phyloP scores from a whole-genome alignment of 805 yeast genomes.

The Pichia membranifaciens region DNA sequence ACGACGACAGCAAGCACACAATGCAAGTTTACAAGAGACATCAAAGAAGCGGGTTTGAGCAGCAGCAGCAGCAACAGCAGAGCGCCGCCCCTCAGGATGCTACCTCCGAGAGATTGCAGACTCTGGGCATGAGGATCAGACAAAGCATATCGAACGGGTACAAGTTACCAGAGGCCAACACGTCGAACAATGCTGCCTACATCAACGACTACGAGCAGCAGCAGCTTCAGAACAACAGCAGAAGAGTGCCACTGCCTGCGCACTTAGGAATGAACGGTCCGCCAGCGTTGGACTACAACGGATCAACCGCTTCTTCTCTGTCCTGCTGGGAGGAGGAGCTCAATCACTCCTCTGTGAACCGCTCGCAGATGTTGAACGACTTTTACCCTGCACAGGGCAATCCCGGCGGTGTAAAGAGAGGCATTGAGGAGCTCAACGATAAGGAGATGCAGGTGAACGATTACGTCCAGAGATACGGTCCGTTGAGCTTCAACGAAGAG shows the following conservation, averaged over 20 bases:
- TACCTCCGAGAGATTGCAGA: slow-evolving; percentile 38
- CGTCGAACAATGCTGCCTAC: slow-evolving; percentile 2
- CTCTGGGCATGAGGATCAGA: slow-evolving; percentile 68
- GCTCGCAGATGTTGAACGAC: background rate
- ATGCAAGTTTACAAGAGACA: slow-evolving; percentile 10
- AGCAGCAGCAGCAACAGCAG: background rate
- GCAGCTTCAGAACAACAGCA: slow-evolving; percentile 6
- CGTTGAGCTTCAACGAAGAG: slow-evolving; percentile 42
- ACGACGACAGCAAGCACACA: background rate
- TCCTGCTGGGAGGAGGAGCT: slow-evolving; percentile 38
- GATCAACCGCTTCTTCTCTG: slow-evolving; percentile 42
- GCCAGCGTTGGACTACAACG: slow-evolving; percentile 38
- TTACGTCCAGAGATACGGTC: slow-evolving; percentile 37
- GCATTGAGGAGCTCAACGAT: background rate
- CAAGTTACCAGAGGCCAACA: slow-evolving; percentile 14
- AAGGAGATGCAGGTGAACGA: slow-evolving; percentile 17
- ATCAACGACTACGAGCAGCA: slow-evolving; percentile 13
- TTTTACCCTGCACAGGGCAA: background rate
- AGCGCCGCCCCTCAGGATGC: slow-evolving; percentile 15
- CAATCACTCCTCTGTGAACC: slow-evolving; percentile 7
- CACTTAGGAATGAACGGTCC: slow-evolving; percentile 30
- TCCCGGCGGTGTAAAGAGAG: slow-evolving; percentile 4
- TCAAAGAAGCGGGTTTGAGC: background rate
- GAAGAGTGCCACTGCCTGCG: slow-evolving; percentile 35
- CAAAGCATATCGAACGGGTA: slow-evolving; percentile 63